Percentiles rank a stretch among this genome's conserved stretches.
Evolutionary conservation across 1,284 basidiomycete species (phyloP).

Genomic region (Volvariella surrecta): DNA sequence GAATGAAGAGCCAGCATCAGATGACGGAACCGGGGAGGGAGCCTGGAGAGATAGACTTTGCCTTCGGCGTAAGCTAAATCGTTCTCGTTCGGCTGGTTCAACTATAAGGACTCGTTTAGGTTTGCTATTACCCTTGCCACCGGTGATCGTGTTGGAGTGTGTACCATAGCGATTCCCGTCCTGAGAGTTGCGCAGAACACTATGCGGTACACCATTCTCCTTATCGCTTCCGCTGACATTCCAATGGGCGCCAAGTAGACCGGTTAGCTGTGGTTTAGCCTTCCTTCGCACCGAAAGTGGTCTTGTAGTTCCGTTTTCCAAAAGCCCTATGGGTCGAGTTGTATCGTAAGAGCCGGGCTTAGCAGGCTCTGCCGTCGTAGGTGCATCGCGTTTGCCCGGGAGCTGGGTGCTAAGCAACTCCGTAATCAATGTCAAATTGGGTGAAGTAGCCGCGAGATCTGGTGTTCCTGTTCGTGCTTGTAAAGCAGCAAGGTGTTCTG

Average conservation of each 20-base stretch:
- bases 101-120: conserved; percentile 39
- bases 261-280: conserved; percentile 14
- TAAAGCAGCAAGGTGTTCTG: conserved; percentile 71
- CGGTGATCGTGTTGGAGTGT: neutral
- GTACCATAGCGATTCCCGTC: neutral
- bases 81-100: conserved; percentile 24
- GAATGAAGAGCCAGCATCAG: conserved; percentile 33
- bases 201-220: conserved; percentile 20
- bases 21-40: conserved; percentile 33
- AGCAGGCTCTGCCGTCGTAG: neutral
- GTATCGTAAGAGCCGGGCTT: too few relatives aligned
- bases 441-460: conserved; percentile 13
- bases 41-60: conserved; percentile 21
- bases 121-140: neutral
- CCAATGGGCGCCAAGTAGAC: conserved; percentile 11
- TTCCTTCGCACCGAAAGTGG: conserved; percentile 26
- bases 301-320: conserved; percentile 8
- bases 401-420: too few relatives aligned
- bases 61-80: neutral
- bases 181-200: conserved; percentile 27
- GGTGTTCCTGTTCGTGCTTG: conserved; percentile 31
- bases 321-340: neutral
- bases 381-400: too few relatives aligned
- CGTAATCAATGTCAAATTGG: conserved; percentile 10
- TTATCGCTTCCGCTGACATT: conserved; percentile 21